phyloP scores from a whole-genome alignment of 2,329 filamentous ascomycete genomes.

The Fusarium metavorans region DNA sequence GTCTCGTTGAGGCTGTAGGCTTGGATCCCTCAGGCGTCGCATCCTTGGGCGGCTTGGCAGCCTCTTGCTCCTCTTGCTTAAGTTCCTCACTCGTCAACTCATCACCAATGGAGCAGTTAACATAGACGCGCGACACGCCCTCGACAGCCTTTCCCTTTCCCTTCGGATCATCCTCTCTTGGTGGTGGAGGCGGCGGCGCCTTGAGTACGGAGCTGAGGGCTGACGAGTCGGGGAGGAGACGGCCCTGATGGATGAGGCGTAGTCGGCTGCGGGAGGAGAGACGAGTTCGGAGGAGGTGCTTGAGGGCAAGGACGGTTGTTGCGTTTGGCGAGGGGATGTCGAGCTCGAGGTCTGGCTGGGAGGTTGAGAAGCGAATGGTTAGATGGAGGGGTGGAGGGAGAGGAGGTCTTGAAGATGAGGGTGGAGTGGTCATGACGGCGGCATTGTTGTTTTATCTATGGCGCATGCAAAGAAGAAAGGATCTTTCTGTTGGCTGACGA shows the following conservation, averaged over 20 bases:
- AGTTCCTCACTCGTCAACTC: slow-evolving; percentile 77
- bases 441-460: slow-evolving; percentile 33
- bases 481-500: background rate
- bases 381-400: slow-evolving; percentile 71
- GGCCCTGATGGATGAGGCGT: slow-evolving; percentile 90
- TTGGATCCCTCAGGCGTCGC: slow-evolving; percentile 62
- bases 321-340: slow-evolving; percentile 75
- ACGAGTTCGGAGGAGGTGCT: slow-evolving; percentile 81
- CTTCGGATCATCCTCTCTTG: slow-evolving; percentile 48
- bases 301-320: slow-evolving; percentile 82
- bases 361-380: slow-evolving; percentile 90
- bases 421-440: slow-evolving; percentile 43
- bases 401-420: slow-evolving; percentile 30
- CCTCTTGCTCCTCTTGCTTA: slow-evolving; percentile 69
- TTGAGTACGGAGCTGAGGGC: slow-evolving; percentile 77
- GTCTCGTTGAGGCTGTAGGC: slow-evolving; percentile 45
- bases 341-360: slow-evolving; percentile 85
- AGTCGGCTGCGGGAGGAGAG: slow-evolving; percentile 79
- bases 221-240: slow-evolving; percentile 80
- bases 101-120: slow-evolving; percentile 93
- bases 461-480: background rate
- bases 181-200: slow-evolving; percentile 65
- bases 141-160: slow-evolving; percentile 73
- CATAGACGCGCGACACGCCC: slow-evolving; percentile 76
- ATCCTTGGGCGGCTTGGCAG: slow-evolving; percentile 52